Conservation (phyloP, 2,329 filamentous ascomycete genomes). For the Aureobasidium sp. region DNA sequence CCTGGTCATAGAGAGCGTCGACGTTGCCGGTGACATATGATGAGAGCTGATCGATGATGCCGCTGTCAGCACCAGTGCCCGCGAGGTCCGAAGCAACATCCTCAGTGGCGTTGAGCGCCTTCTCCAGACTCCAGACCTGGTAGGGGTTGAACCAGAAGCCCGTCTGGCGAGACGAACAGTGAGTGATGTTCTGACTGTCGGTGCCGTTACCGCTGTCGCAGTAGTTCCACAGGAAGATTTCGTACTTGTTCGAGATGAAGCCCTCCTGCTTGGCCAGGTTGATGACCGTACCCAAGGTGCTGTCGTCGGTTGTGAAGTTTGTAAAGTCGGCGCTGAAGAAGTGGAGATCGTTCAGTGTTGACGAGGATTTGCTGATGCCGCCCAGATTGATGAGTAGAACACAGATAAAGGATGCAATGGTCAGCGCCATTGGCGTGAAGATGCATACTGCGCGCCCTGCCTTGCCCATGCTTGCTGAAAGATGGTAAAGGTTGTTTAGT, state of each 20-base stretch:
- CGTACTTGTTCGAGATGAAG: slow-evolving; percentile 65
- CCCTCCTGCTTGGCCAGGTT: slow-evolving; percentile 28
- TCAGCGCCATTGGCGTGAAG: slow-evolving; percentile 74
- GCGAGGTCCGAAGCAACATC: slow-evolving; percentile 11
- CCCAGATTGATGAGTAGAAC: slow-evolving; percentile 50
- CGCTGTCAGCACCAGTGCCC: slow-evolving; percentile 25
- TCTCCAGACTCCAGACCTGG: slow-evolving; percentile 54
- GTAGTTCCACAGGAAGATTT: slow-evolving; percentile 79
- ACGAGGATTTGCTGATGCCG: slow-evolving; percentile 43
- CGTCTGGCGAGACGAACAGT: slow-evolving; percentile 52
- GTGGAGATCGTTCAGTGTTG: slow-evolving; percentile 43
- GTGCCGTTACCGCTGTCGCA: slow-evolving; percentile 55
- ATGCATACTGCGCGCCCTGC: slow-evolving; percentile 78
- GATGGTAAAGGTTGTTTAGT: background rate
- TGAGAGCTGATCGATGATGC: slow-evolving; percentile 37
- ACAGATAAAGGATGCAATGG: slow-evolving; percentile 66
- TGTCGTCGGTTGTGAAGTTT: slow-evolving; percentile 24
- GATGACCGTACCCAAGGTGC: slow-evolving; percentile 29
- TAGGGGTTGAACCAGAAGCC: slow-evolving; percentile 70
- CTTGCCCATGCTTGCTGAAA: slow-evolving; percentile 50
- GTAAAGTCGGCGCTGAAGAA: slow-evolving; percentile 42
- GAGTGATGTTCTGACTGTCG: slow-evolving; percentile 33
- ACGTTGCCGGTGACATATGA: slow-evolving; percentile 34
- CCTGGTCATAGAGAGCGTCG: slow-evolving; percentile 26
- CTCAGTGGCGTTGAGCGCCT: slow-evolving; percentile 33